phyloP scores from a whole-genome alignment of 2,329 filamentous ascomycete genomes.

The Ascochyta fabae region DNA sequence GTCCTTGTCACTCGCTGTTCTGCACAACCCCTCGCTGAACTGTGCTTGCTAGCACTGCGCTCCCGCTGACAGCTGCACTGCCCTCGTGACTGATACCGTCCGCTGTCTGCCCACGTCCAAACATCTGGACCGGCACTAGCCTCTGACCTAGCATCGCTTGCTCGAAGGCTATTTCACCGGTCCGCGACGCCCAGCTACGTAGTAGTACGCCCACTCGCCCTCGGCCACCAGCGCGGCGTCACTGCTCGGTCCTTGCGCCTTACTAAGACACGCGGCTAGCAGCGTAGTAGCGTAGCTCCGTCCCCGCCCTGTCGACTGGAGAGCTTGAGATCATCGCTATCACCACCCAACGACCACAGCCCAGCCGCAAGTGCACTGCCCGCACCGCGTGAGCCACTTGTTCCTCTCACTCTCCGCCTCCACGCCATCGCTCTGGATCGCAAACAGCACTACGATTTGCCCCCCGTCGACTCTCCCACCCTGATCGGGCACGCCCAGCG shows the following conservation, averaged over 20 bases:
- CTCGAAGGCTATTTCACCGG: slow-evolving; percentile 35
- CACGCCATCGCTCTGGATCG: slow-evolving; percentile 49
- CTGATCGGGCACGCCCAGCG: slow-evolving; percentile 35
- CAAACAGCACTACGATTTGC: slow-evolving; percentile 42
- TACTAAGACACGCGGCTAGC: slow-evolving; percentile 35
- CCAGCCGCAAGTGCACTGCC: slow-evolving; percentile 27
- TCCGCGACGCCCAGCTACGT: slow-evolving; percentile 23
- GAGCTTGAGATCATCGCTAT: slow-evolving; percentile 34
- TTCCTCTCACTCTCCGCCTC: slow-evolving; percentile 13
- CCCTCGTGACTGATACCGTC: slow-evolving; percentile 15
- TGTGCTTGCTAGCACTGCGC: slow-evolving; percentile 9
- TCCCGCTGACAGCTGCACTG: slow-evolving; percentile 14
- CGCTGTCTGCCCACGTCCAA: slow-evolving; percentile 2
- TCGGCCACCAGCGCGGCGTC: slow-evolving; percentile 25
- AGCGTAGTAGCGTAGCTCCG: slow-evolving; percentile 28
- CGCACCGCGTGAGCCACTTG: slow-evolving; percentile 20
- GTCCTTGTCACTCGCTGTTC: slow-evolving; percentile 7
- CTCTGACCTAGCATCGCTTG: slow-evolving; percentile 27
- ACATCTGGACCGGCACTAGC: slow-evolving; percentile 21
- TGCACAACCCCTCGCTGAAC: slow-evolving; percentile 9
- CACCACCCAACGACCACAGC: slow-evolving; percentile 23
- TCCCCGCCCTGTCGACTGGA: slow-evolving; percentile 35
- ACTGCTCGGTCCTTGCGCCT: slow-evolving; percentile 25
- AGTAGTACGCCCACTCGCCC: slow-evolving; percentile 20
- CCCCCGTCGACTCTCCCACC: slow-evolving; percentile 43